Percentiles rank a stretch among this genome's conserved stretches.
Evolutionary conservation across 2,329 filamentous ascomycete species (phyloP).

Genomic region (Conoideocrella luteorostrata): DNA sequence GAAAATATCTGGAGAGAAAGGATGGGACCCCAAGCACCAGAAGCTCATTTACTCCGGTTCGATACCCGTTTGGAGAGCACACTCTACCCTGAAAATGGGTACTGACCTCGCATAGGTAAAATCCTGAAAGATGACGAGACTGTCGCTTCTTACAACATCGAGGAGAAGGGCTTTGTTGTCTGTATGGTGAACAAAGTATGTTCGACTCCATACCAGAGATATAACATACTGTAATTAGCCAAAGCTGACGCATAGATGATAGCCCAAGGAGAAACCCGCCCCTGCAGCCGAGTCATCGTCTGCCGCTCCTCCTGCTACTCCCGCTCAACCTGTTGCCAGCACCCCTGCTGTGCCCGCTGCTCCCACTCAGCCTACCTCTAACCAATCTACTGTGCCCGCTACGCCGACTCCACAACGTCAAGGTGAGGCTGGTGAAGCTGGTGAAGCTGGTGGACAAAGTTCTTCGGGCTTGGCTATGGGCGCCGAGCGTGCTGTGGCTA

Average conservation of each 20-base stretch:
- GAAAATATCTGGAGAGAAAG: slow-evolving; percentile 86
- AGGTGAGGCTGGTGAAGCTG: slow-evolving; percentile 26
- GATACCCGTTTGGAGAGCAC: slow-evolving; percentile 17
- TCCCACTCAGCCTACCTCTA: slow-evolving; percentile 32
- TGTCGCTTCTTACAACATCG: slow-evolving; percentile 93
- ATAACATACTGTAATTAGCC: neutral
- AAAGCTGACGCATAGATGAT: neutral
- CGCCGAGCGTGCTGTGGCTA: slow-evolving; percentile 70
- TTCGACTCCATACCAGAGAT: neutral
- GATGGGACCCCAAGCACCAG: slow-evolving; percentile 83
- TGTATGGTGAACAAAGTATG: slow-evolving; percentile 95
- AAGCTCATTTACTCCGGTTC: slow-evolving; percentile 98
- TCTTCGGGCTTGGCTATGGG: slow-evolving; percentile 83
- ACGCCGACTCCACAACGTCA: slow-evolving; percentile 49
- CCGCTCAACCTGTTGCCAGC: slow-evolving; percentile 46
- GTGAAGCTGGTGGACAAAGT: slow-evolving; percentile 39
- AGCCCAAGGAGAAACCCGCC: slow-evolving; percentile 58
- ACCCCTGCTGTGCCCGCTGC: slow-evolving; percentile 53
- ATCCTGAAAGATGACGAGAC: slow-evolving; percentile 97
- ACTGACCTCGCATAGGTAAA: slow-evolving; percentile 63
- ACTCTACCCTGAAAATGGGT: slow-evolving; percentile 7
- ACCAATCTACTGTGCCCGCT: slow-evolving; percentile 41
- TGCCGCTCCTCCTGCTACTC: slow-evolving; percentile 54
- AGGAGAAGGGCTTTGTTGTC: slow-evolving; percentile 98
- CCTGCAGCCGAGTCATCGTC: slow-evolving; percentile 48